These are phyloP conservation scores for Blastobotrys elegans DNA, from an alignment of 1,139 yeast genomes.

Conservation along the genomic window DNA sequence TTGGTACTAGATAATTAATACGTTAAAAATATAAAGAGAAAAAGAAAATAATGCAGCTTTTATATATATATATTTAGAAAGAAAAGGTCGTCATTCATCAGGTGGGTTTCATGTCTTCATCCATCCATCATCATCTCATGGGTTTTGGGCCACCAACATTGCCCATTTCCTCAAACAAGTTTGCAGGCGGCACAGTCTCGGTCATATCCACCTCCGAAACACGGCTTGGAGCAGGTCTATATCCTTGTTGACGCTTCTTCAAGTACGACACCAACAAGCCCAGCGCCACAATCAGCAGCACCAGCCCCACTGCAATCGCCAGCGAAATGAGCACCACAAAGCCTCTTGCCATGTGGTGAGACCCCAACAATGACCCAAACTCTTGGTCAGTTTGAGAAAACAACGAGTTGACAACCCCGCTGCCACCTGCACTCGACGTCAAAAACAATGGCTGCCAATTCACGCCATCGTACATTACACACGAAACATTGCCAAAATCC, in stretches of 20 bases:
- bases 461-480: conserved; percentile 66
- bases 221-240: conserved; percentile 41
- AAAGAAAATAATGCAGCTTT: not conserved
- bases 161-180: conserved; percentile 55
- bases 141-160: conserved; percentile 25
- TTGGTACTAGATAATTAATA: too few species aligned
- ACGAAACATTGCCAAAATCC: conserved; percentile 55
- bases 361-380: conserved; percentile 20
- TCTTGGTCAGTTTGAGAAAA: conserved; percentile 22
- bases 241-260: conserved; percentile 43
- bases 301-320: conserved; percentile 82
- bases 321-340: conserved; percentile 83
- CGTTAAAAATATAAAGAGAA: conserved; percentile 1
- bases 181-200: conserved; percentile 60
- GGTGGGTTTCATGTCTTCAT: too few species aligned
- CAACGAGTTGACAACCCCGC: conserved; percentile 28
- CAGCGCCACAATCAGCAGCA: conserved; percentile 57
- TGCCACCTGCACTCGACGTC: conserved; percentile 32
- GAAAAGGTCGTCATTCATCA: not conserved
- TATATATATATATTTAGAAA: too few species aligned
- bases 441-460: conserved; percentile 67
- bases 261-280: conserved; percentile 54
- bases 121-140: conserved; percentile 4
- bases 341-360: conserved; percentile 45
- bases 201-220: conserved; percentile 66